Conservation (phyloP, 331 rosid genomes). For the Phaseolus coccineus region DNA sequence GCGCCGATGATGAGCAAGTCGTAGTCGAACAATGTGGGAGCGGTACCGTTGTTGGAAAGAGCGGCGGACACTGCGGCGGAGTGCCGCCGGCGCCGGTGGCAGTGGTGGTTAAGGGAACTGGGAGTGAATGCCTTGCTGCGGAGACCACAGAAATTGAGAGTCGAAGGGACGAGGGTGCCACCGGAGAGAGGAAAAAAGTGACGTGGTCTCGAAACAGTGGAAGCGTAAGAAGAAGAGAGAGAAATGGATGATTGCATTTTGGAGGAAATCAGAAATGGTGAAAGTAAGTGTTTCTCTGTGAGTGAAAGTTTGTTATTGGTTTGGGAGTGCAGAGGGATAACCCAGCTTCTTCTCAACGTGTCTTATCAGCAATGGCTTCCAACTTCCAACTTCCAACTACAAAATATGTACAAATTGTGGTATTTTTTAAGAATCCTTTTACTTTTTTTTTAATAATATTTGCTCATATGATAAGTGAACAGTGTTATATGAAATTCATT, state of each 20-base stretch:
- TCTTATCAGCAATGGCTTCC: too few relatives aligned
- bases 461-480: too few relatives aligned
- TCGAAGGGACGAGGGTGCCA: constrained; percentile 47
- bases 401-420: too few relatives aligned
- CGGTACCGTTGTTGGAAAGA: constrained; percentile 60
- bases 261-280: not conserved
- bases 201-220: constrained; percentile 56
- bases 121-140: constrained; percentile 63
- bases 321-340: not conserved
- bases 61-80: constrained; percentile 52
- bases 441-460: too few relatives aligned
- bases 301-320: not conserved
- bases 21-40: constrained; percentile 75
- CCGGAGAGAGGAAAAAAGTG: constrained; percentile 31
- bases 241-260: constrained; percentile 77
- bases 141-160: constrained; percentile 76
- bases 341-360: too few relatives aligned
- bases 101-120: constrained; percentile 50
- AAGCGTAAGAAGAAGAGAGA: constrained; percentile 50
- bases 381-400: too few relatives aligned
- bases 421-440: too few relatives aligned
- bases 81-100: constrained; percentile 18
- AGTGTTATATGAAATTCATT: too few relatives aligned
- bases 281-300: not conserved
- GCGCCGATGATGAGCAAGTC: constrained; percentile 93